Evolutionary conservation across 352 stramenopile species (phyloP), one percentile per base, ranked within the genome.

Genomic region (Phytophthora uliginosa): DNA sequence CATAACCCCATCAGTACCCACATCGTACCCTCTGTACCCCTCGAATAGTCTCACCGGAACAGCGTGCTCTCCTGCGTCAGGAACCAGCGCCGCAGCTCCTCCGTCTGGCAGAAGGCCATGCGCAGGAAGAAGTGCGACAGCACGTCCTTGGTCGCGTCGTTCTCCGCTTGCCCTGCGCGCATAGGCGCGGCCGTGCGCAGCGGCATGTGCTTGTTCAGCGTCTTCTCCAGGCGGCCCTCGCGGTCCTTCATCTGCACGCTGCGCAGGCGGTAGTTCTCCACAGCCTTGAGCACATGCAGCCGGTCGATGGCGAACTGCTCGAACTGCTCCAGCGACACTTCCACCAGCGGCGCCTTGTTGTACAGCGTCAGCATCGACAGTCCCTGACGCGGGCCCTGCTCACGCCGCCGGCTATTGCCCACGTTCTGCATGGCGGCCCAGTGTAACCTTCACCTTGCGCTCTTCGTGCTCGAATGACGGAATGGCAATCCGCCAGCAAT

Each of bases 31-130:
- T 50, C 17, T 12, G 17, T n/a, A 50, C 10, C 42, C 42, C 40
- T 22, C 7, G 17, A 22, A 3, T 10, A 45, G n/a, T n/a, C 58
- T 20, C 84, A 92, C 74, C 94, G 85, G 74, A 99, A 99, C 7
- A 99, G 79, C n/a, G 86, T 84, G 65, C 89, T 96, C 78, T 99
- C 95, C 68, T 99, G 96, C 6, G 88, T 88, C 17, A 99, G 80
- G 77, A 99, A 99, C 98, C 98, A 99, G 50, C 97, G 93, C 31
- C 98, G 89, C 24, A 99, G 82, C 79, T 99, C 98, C 66, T 99
- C 98, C 4, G 92, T 98, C 62, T 98, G 94, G 76, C 97, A 99
- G 81, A 99, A 99, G 7, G 97, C 98, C 68, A 99, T 95, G 31
- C 98, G 90, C 63, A 99, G 76, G 53, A 99, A 99, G 77, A 99